Evolutionary conservation across 768 basidiomycete species (phyloP).

Genomic region (Macrolepiota albuminosa): DNA sequence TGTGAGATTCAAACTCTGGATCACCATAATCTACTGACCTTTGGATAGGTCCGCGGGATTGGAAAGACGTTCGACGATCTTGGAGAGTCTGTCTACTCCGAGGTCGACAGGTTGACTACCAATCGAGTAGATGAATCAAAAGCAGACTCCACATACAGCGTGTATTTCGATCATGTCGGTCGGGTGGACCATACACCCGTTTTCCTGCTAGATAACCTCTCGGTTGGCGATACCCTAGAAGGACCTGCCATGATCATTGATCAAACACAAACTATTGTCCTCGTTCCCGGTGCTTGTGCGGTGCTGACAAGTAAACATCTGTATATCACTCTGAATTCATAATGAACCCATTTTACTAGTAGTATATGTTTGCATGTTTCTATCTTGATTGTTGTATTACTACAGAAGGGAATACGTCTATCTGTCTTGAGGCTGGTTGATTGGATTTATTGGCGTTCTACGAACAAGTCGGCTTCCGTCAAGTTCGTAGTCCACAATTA

Average conservation of each 20-base stretch:
- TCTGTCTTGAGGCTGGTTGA: neutral
- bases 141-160: slow-evolving; percentile 53
- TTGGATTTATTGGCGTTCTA: neutral
- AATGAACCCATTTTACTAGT: neutral
- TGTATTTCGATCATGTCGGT: slow-evolving; percentile 81
- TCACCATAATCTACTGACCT: neutral
- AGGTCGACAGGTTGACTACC: slow-evolving; percentile 53
- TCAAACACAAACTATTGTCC: slow-evolving; percentile 90
- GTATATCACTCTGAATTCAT: slow-evolving; percentile 41
- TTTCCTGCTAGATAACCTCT: slow-evolving; percentile 61
- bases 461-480: neutral
- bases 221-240: slow-evolving; percentile 63
- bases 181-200: slow-evolving; percentile 79
- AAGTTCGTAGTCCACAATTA: neutral
- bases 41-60: slow-evolving; percentile 70
- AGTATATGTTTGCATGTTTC: neutral
- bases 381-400: neutral
- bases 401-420: neutral
- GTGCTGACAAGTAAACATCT: slow-evolving; percentile 68
- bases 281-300: slow-evolving; percentile 70
- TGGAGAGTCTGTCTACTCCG: slow-evolving; percentile 73
- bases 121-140: slow-evolving; percentile 34
- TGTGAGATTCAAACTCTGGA: neutral
- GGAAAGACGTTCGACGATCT: slow-evolving; percentile 86
- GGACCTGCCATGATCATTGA: slow-evolving; percentile 96